phyloP scores from a whole-genome alignment of 768 basidiomycete genomes.

The Flagelloscypha sp. region DNA sequence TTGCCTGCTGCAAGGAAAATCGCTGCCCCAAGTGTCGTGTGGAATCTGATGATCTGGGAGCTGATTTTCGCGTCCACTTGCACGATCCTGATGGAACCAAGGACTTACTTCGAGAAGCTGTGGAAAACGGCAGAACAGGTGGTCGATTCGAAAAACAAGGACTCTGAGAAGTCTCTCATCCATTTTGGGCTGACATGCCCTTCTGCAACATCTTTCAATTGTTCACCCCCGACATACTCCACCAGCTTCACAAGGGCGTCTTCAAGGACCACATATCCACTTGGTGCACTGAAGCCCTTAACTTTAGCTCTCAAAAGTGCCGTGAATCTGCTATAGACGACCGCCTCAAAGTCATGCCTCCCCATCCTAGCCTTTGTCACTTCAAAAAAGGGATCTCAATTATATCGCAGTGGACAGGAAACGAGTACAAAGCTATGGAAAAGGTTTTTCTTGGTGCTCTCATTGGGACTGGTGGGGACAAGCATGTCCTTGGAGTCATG shows the following conservation, averaged over 20 bases:
- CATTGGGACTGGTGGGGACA: constrained; percentile 14
- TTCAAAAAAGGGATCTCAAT: constrained; percentile 35
- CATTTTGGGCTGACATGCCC: constrained; percentile 35
- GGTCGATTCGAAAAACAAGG: constrained; percentile 3
- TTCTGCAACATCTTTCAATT: constrained; percentile 28
- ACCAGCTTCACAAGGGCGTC: constrained; percentile 40
- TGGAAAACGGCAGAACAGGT: neutral
- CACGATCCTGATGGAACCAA: constrained; percentile 7
- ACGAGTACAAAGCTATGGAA: constrained; percentile 31
- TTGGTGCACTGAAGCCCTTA: constrained; percentile 22
- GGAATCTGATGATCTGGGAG: constrained; percentile 13
- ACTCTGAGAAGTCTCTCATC: constrained; percentile 13
- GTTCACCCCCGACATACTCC: constrained; percentile 35
- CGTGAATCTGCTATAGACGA: constrained; percentile 27
- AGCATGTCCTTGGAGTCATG: constrained; percentile 15
- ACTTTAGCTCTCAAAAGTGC: constrained; percentile 15
- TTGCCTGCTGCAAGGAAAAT: constrained; percentile 18
- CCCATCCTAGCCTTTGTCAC: constrained; percentile 24
- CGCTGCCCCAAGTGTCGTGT: constrained; percentile 22
- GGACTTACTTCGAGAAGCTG: no score
- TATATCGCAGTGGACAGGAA: constrained; percentile 35
- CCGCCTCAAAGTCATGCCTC: constrained; percentile 22
- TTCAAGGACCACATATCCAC: constrained; percentile 35
- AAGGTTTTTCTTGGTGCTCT: constrained; percentile 25
- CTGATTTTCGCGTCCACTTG: constrained; percentile 1